These are phyloP conservation scores for Suillus ampliporus DNA, from an alignment of 768 basidiomycete species.

Conservation along the genomic window DNA sequence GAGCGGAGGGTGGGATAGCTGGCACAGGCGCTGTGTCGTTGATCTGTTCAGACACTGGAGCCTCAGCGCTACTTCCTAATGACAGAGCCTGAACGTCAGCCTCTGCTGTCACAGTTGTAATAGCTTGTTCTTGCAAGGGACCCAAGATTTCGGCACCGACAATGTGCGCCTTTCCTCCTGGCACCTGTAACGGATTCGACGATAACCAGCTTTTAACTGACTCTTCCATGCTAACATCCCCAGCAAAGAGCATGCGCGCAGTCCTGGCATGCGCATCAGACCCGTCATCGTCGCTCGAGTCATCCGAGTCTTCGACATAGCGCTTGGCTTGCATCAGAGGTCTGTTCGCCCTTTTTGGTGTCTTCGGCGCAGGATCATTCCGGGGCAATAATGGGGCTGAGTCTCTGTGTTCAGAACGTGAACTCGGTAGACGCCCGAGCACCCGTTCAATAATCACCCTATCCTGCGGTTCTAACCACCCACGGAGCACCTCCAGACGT, in stretches of 20 bases:
- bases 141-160: not conserved
- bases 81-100: not conserved
- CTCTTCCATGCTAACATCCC: conserved; percentile 36
- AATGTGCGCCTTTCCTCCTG: not conserved
- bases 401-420: not conserved
- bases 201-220: conserved; percentile 23
- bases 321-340: not conserved
- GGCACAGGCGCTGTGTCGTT: not conserved
- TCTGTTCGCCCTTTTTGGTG: too few species aligned
- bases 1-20: not conserved
- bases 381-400: not conserved
- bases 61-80: not conserved
- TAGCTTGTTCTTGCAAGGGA: not conserved
- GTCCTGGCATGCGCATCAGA: conserved; percentile 58
- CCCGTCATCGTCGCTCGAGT: conserved; percentile 46
- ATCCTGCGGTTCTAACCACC: conserved; percentile 45
- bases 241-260: conserved; percentile 58
- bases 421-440: conserved; percentile 20
- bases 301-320: conserved; percentile 45
- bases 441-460: conserved; percentile 45
- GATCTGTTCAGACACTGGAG: not conserved
- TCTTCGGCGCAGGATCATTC: not conserved
- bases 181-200: conserved; percentile 17
- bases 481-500: conserved; percentile 51
- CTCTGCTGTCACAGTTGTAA: not conserved